Percentiles rank a stretch among this genome's conserved stretches.
Evolutionary conservation across 495 filamentous ascomycete species (phyloP).

Genomic region (Beverwykella pulmonaria): DNA sequence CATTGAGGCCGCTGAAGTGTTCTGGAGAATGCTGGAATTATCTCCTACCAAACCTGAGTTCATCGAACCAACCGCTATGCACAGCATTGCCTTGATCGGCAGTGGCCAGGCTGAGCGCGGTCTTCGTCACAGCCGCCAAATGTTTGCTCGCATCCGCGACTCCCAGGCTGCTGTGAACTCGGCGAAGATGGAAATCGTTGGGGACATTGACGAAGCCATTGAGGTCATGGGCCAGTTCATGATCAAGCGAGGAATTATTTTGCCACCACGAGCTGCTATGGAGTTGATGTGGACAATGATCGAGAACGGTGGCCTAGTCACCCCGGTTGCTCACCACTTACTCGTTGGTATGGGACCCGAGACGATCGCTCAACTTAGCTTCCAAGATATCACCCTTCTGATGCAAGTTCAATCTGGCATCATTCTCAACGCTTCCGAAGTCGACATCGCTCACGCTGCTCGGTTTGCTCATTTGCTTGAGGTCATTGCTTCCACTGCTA

Average conservation of each 20-base stretch:
- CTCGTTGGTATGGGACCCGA: conserved; percentile 63
- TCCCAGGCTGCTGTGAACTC: conserved; percentile 47
- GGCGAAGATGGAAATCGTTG: conserved; percentile 57
- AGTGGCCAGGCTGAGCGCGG: conserved; percentile 77
- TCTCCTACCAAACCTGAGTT: conserved; percentile 50
- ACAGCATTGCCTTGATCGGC: conserved; percentile 77
- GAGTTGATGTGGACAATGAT: conserved; percentile 73
- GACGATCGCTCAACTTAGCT: conserved; percentile 57
- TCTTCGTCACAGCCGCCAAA: conserved; percentile 71
- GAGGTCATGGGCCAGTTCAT: conserved; percentile 71
- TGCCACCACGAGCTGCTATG: conserved; percentile 59
- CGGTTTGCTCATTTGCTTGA: conserved; percentile 67
- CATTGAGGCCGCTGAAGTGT: conserved; percentile 69
- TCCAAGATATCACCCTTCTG: conserved; percentile 61
- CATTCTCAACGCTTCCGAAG: conserved; percentile 51
- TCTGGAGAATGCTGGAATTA: conserved; percentile 69
- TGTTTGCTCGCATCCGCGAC: conserved; percentile 78
- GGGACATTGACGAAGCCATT: conserved; percentile 84
- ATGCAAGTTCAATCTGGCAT: conserved; percentile 67
- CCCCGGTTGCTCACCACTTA: conserved; percentile 63
- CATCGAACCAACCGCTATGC: conserved; percentile 86
- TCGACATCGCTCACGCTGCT: conserved; percentile 58
- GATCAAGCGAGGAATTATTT: conserved; percentile 51
- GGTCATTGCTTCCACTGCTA: conserved; percentile 52
- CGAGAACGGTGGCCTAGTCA: conserved; percentile 66